Conservation (phyloP, 2,329 filamentous ascomycete species). For the Daldinia sp. region DNA sequence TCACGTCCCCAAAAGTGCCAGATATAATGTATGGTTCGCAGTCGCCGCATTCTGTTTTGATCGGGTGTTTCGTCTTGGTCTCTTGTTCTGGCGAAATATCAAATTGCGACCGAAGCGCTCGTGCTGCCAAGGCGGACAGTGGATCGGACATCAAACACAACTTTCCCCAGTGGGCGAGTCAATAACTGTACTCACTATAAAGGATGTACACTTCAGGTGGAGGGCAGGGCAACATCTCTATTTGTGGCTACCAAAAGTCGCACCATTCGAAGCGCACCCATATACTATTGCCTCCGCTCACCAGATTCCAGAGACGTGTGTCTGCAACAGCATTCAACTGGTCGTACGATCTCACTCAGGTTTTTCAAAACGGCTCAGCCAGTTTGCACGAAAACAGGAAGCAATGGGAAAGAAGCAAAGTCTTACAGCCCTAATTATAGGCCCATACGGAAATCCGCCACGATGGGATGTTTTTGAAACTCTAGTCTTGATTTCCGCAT, state of each 20-base stretch:
- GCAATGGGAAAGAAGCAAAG: conserved; percentile 48
- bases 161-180: conserved; percentile 62
- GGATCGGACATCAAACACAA: conserved; percentile 65
- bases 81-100: conserved; percentile 66
- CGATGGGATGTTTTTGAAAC: conserved; percentile 71
- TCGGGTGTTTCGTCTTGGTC: conserved; percentile 63
- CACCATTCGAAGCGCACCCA: conserved; percentile 67
- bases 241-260: conserved; percentile 69
- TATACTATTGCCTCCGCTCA: conserved; percentile 72
- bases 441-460: conserved; percentile 68
- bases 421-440: conserved; percentile 64
- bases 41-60: conserved; percentile 73
- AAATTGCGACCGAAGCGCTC: conserved; percentile 57
- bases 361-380: conserved; percentile 67
- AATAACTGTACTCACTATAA: conserved; percentile 69
- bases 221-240: conserved; percentile 71
- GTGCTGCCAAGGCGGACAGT: conserved; percentile 61
- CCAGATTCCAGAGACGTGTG: conserved; percentile 62
- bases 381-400: conserved; percentile 57
- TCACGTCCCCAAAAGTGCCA: conserved; percentile 71
- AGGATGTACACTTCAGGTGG: conserved; percentile 70
- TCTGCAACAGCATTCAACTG: conserved; percentile 71
- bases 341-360: conserved; percentile 67
- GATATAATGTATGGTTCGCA: conserved; percentile 74
- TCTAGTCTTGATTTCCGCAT: conserved; percentile 70